Evolutionary conservation across 2,329 filamentous ascomycete genomes (phyloP).

Genomic region (Dactylellina haptotyla): DNA sequence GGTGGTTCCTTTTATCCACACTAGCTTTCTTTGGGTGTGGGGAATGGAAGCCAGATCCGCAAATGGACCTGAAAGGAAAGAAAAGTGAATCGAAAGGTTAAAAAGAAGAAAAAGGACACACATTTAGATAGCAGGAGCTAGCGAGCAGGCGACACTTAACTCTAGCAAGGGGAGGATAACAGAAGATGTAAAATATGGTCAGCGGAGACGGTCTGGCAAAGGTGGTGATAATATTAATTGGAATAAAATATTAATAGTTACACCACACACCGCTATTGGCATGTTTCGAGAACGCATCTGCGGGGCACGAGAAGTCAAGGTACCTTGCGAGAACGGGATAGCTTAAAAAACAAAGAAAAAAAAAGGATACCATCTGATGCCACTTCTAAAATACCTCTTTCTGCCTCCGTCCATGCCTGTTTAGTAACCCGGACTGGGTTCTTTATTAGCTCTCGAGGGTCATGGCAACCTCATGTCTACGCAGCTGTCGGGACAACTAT

Average conservation of each 20-base stretch:
- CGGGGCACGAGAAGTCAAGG: slow-evolving; percentile 18
- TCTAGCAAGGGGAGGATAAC: not conserved
- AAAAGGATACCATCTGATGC: slow-evolving; percentile 30
- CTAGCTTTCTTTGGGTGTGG: slow-evolving; percentile 37
- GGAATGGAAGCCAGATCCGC: slow-evolving; percentile 37
- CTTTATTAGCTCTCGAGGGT: slow-evolving; percentile 1
- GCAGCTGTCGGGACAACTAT: slow-evolving; percentile 17
- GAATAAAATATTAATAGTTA: slow-evolving; percentile 37
- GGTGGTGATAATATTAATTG: slow-evolving; percentile 13
- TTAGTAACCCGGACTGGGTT: slow-evolving; percentile 20
- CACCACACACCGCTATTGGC: slow-evolving; percentile 38
- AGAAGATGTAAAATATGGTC: not conserved
- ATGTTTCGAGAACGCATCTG: slow-evolving; percentile 41
- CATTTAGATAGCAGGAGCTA: not conserved
- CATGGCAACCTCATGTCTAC: slow-evolving; percentile 6
- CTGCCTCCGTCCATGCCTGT: slow-evolving; percentile 18
- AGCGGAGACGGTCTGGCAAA: slow-evolving; percentile 7
- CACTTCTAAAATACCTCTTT: slow-evolving; percentile 25
- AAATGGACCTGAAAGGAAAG: slow-evolving; percentile 34
- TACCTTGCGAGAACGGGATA: slow-evolving; percentile 46
- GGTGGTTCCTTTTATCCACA: slow-evolving; percentile 33
- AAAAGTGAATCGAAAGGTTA: slow-evolving; percentile 16
- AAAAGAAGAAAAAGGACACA: slow-evolving; percentile 9
- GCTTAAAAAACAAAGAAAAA: slow-evolving; percentile 15
- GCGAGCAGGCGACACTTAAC: not conserved